These are phyloP conservation scores for Colletotrichum australisinense DNA, from an alignment of 2,329 filamentous ascomycete species.

Conservation along the genomic window DNA sequence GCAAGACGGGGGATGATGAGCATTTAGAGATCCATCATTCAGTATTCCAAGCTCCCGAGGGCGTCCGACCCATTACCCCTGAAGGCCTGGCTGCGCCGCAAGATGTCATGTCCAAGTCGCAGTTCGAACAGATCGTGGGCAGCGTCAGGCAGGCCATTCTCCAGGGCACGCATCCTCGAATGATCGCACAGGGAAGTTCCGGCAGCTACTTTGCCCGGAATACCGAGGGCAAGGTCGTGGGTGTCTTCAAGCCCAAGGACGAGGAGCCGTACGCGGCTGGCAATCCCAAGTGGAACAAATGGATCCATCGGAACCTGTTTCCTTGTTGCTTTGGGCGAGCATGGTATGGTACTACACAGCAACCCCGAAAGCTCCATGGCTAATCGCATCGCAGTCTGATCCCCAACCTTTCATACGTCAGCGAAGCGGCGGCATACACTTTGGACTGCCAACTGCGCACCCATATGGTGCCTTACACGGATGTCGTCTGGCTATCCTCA, in stretches of 20 bases:
- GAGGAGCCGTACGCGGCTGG: slow-evolving; percentile 97
- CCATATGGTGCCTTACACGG: slow-evolving; percentile 94
- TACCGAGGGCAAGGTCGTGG: slow-evolving; percentile 90
- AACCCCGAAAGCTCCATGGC: neutral
- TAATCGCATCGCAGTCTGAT: slow-evolving; percentile 71
- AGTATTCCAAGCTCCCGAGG: slow-evolving; percentile 93
- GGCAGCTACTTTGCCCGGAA: slow-evolving; percentile 98
- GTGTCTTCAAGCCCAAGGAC: slow-evolving; percentile 98
- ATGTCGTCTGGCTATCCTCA: slow-evolving; percentile 92
- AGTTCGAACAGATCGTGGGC: slow-evolving; percentile 91
- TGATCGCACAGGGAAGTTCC: slow-evolving; percentile 97
- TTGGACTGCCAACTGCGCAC: slow-evolving; percentile 91
- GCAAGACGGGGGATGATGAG: slow-evolving; percentile 82
- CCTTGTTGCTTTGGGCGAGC: slow-evolving; percentile 97
- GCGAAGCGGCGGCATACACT: slow-evolving; percentile 95
- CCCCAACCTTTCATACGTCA: slow-evolving; percentile 97
- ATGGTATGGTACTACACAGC: slow-evolving; percentile 65
- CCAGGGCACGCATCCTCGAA: slow-evolving; percentile 89
- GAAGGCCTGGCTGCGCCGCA: slow-evolving; percentile 76
- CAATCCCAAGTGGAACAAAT: slow-evolving; percentile 99
- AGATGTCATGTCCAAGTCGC: slow-evolving; percentile 77
- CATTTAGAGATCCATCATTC: slow-evolving; percentile 96
- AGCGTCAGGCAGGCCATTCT: slow-evolving; percentile 92
- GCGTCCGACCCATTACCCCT: slow-evolving; percentile 81
- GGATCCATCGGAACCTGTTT: slow-evolving; percentile 97